Conservation (phyloP, 192 early-diverging fungal species). For the Coemansia furcata region DNA sequence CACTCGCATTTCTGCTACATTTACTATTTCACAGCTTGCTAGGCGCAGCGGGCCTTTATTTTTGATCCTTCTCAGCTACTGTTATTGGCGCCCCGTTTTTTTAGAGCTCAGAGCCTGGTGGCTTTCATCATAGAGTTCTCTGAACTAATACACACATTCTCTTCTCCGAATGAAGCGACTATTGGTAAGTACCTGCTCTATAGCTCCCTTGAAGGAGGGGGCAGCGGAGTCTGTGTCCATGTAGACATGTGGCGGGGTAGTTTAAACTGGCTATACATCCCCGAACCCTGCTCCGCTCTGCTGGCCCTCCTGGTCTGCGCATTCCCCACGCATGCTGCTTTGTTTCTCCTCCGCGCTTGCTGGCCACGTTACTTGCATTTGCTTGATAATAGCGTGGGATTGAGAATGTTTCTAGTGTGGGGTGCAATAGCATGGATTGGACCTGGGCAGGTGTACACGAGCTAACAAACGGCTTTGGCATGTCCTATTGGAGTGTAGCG, state of each 20-base stretch:
- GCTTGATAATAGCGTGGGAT: not conserved
- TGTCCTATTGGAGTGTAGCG: conserved; percentile 23
- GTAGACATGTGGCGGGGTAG: not conserved
- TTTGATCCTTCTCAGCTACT: not conserved
- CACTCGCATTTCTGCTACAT: not conserved
- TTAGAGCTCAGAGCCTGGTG: not conserved
- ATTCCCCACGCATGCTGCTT: not conserved
- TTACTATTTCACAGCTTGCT: not conserved
- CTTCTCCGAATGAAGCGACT: conserved; percentile 16
- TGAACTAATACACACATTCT: not conserved
- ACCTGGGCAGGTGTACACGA: not conserved
- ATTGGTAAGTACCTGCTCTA: conserved; percentile 12
- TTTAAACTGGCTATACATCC: not conserved
- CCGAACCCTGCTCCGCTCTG: not conserved
- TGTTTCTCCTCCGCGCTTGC: conserved; percentile 1
- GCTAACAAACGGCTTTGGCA: not conserved
- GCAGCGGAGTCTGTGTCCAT: not conserved
- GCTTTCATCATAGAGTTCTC: not conserved
- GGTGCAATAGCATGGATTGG: not conserved
- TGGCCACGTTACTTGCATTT: not conserved
- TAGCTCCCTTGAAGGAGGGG: not conserved
- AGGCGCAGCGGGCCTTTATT: not conserved
- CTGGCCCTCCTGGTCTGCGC: conserved; percentile 2
- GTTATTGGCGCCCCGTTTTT: not conserved
- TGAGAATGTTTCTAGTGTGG: conserved; percentile 5